Base-by-base conservation (phyloP, 345 rosid species). In the Linum lewisii region DNA sequence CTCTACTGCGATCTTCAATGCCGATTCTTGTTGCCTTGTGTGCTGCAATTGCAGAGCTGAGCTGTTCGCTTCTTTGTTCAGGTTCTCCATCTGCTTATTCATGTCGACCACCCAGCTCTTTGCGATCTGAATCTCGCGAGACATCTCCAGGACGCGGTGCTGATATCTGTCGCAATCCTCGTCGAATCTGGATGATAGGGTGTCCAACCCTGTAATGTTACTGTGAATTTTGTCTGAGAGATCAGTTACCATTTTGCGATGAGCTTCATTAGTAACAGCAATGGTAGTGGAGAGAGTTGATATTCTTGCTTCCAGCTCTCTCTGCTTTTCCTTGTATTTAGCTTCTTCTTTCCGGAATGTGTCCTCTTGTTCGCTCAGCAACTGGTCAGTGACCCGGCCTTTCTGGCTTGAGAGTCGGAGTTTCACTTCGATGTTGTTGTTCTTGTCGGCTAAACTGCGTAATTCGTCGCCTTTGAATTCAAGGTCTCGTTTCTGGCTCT, bases 351-450 rank as follows among this genome's bases (percentile, higher is more conserved):
- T 75, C 74, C 75, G 78, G 65, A 74, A 72, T 47, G 64, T 71
- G 61, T 82, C 95, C 78, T 89, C 99, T 63, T 67, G 85, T 82
- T 89, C 95, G 0, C 73, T 60, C 18, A 93, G 79, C 38, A 82
- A 74, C 62, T 93, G 97, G 19, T 93, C 96, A 0, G 95, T 85
- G 67, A 89, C 76, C 38, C 99, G 85, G 42, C 85, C 18, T 16
- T 42, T 89, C 84, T 93, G 97, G 81, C 84, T 93, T 11, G 97
- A 89, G 62, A 93, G 65, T 26, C 96, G 85, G 57, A 89, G 96
- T 73, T 80, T 82, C 8, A 93, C 88, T 77, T 90, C 47, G 15
- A 42, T 42, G 16, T 42, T 16, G 15, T 42, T 42, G 47, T 42
- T 42, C 47, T 42, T 42, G 16, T 11, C 47, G 18, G 18, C 15